phyloP scores from a whole-genome alignment of 2,329 filamentous ascomycete species.

The Cylindrodendrum hubeiense region DNA sequence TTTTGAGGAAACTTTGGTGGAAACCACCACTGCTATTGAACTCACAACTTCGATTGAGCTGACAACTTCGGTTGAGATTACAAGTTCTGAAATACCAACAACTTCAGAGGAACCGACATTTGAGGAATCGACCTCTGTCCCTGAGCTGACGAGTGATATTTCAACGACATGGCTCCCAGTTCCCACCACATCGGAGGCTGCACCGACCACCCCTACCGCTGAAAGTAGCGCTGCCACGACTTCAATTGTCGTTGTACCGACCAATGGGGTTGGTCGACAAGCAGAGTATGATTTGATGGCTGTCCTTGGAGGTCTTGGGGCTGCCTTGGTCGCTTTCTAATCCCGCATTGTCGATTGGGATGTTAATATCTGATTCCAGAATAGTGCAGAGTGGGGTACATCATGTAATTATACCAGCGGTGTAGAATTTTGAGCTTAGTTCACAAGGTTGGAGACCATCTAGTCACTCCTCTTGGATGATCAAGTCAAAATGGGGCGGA shows the following conservation, averaged over 20 bases:
- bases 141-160: background rate
- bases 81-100: background rate
- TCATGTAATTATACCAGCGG: too few relatives aligned
- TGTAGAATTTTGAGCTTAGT: too few relatives aligned
- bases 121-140: background rate
- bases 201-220: background rate
- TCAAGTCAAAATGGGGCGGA: too few relatives aligned
- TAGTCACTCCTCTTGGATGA: too few relatives aligned
- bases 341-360: background rate
- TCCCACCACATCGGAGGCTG: background rate
- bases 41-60: too few relatives aligned
- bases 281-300: background rate
- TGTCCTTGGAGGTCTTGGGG: background rate
- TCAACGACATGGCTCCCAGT: background rate
- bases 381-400: background rate
- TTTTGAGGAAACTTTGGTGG: background rate
- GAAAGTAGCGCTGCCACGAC: background rate
- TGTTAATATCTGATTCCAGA: background rate
- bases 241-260: background rate
- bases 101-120: background rate
- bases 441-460: too few relatives aligned
- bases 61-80: background rate
- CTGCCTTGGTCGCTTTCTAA: background rate
- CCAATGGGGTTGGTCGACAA: background rate
- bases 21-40: too few relatives aligned